These are phyloP conservation scores for Fusarium sp. DNA, from an alignment of 2,329 filamentous ascomycete genomes.

Conservation along the genomic window DNA sequence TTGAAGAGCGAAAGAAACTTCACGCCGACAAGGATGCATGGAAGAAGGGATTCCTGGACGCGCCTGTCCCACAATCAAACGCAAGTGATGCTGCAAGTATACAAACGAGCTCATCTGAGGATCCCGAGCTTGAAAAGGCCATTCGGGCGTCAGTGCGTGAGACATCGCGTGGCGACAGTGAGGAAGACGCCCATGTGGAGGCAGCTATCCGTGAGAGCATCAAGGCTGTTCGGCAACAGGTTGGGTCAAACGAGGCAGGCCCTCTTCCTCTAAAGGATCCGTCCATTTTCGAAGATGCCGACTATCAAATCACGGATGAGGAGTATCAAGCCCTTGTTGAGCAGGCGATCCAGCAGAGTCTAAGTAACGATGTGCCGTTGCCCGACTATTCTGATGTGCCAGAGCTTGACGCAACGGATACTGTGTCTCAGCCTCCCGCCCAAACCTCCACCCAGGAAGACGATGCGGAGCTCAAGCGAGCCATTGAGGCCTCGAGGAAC, in stretches of 20 bases:
- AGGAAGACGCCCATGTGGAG: constrained; percentile 77
- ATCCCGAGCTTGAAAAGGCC: constrained; percentile 74
- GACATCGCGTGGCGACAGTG: constrained; percentile 73
- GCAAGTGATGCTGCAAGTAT: constrained; percentile 22
- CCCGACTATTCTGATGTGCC: constrained; percentile 31
- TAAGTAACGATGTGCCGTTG: constrained; percentile 41
- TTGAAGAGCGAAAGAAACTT: constrained; percentile 62
- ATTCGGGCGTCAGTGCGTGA: constrained; percentile 75
- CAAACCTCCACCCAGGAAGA: constrained; percentile 31
- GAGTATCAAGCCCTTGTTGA: constrained; percentile 67
- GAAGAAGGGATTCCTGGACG: constrained; percentile 45
- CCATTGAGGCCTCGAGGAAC: constrained; percentile 53
- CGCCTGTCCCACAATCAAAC: constrained; percentile 6
- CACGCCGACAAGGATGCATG: constrained; percentile 58
- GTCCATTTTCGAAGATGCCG: constrained; percentile 50
- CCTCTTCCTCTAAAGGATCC: constrained; percentile 41
- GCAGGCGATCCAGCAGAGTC: constrained; percentile 63
- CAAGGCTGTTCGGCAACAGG: constrained; percentile 56
- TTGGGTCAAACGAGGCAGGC: constrained; percentile 39
- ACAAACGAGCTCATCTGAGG: constrained; percentile 46
- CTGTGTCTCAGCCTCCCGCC: background rate
- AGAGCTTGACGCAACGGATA: constrained; percentile 21
- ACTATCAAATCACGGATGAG: constrained; percentile 62
- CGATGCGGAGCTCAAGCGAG: constrained; percentile 52
- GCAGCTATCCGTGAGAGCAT: constrained; percentile 78